phyloP scores from a whole-genome alignment of 164 flowering plant species.

The Dillenia suffruticosa region DNA sequence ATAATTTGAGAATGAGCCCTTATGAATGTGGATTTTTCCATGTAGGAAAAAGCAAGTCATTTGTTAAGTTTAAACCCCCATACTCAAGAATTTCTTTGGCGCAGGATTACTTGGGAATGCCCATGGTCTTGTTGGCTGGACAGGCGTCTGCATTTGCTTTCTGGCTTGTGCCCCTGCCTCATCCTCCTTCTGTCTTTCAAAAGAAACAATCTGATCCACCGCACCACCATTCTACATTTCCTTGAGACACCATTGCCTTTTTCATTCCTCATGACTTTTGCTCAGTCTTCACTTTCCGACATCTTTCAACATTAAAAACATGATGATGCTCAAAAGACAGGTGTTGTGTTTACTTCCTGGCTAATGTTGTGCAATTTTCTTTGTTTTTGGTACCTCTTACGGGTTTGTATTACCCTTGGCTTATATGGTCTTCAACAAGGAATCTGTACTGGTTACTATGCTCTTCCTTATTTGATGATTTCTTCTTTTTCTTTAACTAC shows the following conservation, averaged over 20 bases:
- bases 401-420: no score
- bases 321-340: slow-evolving; percentile 31
- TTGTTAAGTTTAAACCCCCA: slow-evolving; percentile 52
- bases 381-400: no score
- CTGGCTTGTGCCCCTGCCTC: slow-evolving; percentile 55
- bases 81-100: slow-evolving; percentile 87
- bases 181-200: slow-evolving; percentile 51
- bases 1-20: neutral
- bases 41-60: slow-evolving; percentile 18
- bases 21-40: slow-evolving; percentile 9
- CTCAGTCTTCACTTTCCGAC: slow-evolving; percentile 44
- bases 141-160: slow-evolving; percentile 57
- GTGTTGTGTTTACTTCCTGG: slow-evolving; percentile 25
- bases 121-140: slow-evolving; percentile 58
- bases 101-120: slow-evolving; percentile 84
- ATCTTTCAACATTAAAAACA: slow-evolving; percentile 43
- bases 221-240: slow-evolving; percentile 47
- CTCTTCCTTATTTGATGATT: neutral
- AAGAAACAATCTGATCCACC: slow-evolving; percentile 63
- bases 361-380: slow-evolving; percentile 1
- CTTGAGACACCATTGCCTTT: slow-evolving; percentile 51
- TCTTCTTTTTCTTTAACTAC: neutral
- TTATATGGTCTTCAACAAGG: slow-evolving; percentile 15
- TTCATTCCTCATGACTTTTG: slow-evolving; percentile 56
- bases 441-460: slow-evolving; percentile 8